phyloP scores from a whole-genome alignment of 2,329 filamentous ascomycete genomes.

The Aspergillus novofumigatus region DNA sequence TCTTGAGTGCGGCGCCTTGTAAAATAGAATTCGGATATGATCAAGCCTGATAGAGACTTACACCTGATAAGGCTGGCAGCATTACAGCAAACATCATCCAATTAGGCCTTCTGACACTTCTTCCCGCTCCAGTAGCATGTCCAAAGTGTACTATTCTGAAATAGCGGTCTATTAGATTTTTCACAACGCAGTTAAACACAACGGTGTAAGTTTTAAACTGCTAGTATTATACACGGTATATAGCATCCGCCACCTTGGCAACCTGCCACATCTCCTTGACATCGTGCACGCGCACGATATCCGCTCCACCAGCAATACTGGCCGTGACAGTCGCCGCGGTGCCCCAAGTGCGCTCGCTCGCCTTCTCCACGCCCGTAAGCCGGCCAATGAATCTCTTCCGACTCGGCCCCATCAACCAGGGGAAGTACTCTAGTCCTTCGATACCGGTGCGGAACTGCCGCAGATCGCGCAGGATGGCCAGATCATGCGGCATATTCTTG shows the following conservation, averaged over 20 bases:
- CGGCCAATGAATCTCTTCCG: conserved; percentile 84
- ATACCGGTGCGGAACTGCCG: conserved; percentile 52
- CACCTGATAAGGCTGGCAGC: neutral
- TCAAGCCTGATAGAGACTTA: neutral
- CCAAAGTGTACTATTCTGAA: neutral
- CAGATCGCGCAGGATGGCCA: conserved; percentile 69
- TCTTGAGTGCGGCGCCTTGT: neutral
- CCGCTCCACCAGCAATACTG: conserved; percentile 79
- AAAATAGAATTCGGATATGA: neutral
- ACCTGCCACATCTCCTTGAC: conserved; percentile 81
- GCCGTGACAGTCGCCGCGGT: conserved; percentile 86
- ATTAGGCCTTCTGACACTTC: neutral
- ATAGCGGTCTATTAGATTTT: neutral
- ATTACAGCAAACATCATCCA: neutral
- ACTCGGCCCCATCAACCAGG: conserved; percentile 86
- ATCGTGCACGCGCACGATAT: conserved; percentile 91
- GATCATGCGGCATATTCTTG: conserved; percentile 75
- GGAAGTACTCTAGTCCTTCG: conserved; percentile 54
- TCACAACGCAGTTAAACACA: neutral
- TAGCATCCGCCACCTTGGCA: conserved; percentile 84
- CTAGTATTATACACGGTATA: conserved; percentile 57
- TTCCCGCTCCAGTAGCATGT: neutral
- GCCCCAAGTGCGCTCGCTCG: conserved; percentile 71
- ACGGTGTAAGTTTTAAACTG: no score
- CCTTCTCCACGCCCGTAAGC: conserved; percentile 69